Evolutionary conservation across 2,329 filamentous ascomycete species (phyloP).

Genomic region (Ophiostoma sp.): DNA sequence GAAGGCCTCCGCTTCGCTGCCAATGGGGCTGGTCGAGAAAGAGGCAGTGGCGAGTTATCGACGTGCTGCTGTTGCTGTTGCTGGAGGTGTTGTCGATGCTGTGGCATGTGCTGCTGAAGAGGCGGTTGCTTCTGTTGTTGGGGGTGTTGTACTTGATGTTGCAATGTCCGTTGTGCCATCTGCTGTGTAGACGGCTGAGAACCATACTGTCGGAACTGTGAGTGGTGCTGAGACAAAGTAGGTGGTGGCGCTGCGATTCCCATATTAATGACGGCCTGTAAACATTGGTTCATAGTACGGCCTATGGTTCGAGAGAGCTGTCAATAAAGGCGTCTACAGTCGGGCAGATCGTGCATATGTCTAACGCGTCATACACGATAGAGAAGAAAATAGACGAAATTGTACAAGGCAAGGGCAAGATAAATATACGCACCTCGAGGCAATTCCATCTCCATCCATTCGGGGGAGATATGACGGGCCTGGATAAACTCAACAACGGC

Average conservation of each 20-base stretch:
- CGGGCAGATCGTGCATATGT: not conserved
- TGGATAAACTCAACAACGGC: conserved; percentile 46
- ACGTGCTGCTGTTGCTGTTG: conserved; percentile 30
- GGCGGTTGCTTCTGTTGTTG: conserved; percentile 8
- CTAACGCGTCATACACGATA: not conserved
- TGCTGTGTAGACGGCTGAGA: conserved; percentile 20
- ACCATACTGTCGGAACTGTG: conserved; percentile 29
- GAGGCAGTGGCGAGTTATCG: conserved; percentile 19
- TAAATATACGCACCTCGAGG: conserved; percentile 32
- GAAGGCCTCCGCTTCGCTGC: conserved; percentile 33
- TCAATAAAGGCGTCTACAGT: conserved; percentile 10
- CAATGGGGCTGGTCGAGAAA: not conserved
- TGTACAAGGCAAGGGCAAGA: not conserved
- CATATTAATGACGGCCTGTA: conserved; percentile 33
- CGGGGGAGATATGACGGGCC: conserved; percentile 31
- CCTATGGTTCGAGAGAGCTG: conserved; percentile 30
- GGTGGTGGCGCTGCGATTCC: conserved; percentile 22
- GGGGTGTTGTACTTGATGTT: not conserved
- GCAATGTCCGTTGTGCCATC: not conserved
- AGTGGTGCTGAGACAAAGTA: conserved; percentile 21
- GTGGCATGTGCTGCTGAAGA: not conserved
- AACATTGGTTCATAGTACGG: conserved; percentile 36
- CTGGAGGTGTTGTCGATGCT: conserved; percentile 15
- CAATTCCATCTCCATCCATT: conserved; percentile 37
- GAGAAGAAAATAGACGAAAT: not conserved